Conservation (phyloP, 805 yeast species). For the Nakazawaea ishiwadae region DNA sequence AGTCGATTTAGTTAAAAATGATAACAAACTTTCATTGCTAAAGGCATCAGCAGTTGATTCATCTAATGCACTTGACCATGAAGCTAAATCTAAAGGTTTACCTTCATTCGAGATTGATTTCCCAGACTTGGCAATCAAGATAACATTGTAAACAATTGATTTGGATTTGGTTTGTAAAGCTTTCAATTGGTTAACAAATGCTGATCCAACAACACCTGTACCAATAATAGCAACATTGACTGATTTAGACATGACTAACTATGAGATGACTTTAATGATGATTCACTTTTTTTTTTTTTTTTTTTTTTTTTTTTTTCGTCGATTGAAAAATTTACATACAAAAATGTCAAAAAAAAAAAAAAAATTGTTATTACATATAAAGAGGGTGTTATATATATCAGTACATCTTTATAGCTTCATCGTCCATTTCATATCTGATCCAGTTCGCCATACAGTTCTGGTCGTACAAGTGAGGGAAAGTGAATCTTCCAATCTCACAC, state of each 20-base stretch:
- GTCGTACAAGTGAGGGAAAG: constrained; percentile 4
- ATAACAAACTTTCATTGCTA: constrained; percentile 52
- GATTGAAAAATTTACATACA: not conserved
- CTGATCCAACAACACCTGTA: constrained; percentile 94
- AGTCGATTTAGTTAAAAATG: constrained; percentile 60
- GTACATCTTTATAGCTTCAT: constrained; percentile 20
- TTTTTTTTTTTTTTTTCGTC: not conserved
- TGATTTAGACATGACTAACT: constrained; percentile 37
- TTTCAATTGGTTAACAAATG: constrained; percentile 79
- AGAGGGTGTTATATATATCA: constrained; percentile 5
- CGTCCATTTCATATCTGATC: constrained; percentile 43
- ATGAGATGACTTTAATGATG: not conserved
- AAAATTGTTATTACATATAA: too few species aligned
- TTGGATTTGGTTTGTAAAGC: constrained; percentile 41
- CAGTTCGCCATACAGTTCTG: constrained; percentile 78
- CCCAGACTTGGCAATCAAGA: constrained; percentile 71
- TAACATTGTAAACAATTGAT: constrained; percentile 65
- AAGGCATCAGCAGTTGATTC: constrained; percentile 46
- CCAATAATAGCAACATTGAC: constrained; percentile 74
- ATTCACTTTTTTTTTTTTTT: not conserved
- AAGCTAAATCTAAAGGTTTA: constrained; percentile 59
- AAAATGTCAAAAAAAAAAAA: not conserved
- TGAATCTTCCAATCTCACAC: constrained; percentile 30
- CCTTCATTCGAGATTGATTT: constrained; percentile 70
- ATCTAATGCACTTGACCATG: constrained; percentile 48